These are phyloP conservation scores for Malassezia obtusa DNA, from an alignment of 1,284 basidiomycete genomes.

Conservation along the genomic window DNA sequence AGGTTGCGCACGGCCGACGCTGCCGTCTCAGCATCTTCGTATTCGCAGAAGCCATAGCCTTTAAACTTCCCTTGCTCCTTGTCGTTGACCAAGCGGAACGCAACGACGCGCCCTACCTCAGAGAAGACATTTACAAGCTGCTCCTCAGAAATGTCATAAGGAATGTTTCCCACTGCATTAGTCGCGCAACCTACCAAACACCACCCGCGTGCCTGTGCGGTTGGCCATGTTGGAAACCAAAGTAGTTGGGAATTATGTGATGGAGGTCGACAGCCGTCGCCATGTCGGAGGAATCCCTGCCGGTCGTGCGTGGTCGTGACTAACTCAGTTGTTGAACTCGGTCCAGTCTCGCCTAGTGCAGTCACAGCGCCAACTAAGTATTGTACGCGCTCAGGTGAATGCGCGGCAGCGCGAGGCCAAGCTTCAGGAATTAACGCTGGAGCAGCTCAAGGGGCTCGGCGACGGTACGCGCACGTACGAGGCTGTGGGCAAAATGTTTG, in stretches of 20 bases:
- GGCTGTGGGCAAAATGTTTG: constrained; percentile 19
- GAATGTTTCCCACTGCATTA: constrained; percentile 44
- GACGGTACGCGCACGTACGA: constrained; percentile 9
- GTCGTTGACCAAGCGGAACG: constrained; percentile 64
- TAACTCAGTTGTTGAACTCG: constrained; percentile 13
- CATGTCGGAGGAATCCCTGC: constrained; percentile 10
- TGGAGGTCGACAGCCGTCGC: neutral
- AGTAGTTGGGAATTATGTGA: neutral
- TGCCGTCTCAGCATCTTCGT: constrained; percentile 86
- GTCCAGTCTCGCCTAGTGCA: constrained; percentile 10
- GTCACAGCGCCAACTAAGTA: constrained; percentile 14
- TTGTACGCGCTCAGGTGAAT: constrained; percentile 16
- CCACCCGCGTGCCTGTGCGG: constrained; percentile 17
- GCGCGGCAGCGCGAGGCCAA: constrained; percentile 11
- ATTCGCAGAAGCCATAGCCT: constrained; percentile 96
- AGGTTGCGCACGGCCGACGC: constrained; percentile 74
- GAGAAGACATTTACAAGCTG: constrained; percentile 43
- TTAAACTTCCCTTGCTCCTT: constrained; percentile 87
- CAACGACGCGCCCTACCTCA: constrained; percentile 44
- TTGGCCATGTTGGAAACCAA: constrained; percentile 5
- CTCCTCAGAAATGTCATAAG: constrained; percentile 47
- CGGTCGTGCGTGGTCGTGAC: neutral
- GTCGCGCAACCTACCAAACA: constrained; percentile 17
- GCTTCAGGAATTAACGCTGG: constrained; percentile 11
- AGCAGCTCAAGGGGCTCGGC: constrained; percentile 14